These are phyloP conservation scores for Ceratobasidium sp. DNA, from an alignment of 1,284 basidiomycete species.

Conservation along the genomic window DNA sequence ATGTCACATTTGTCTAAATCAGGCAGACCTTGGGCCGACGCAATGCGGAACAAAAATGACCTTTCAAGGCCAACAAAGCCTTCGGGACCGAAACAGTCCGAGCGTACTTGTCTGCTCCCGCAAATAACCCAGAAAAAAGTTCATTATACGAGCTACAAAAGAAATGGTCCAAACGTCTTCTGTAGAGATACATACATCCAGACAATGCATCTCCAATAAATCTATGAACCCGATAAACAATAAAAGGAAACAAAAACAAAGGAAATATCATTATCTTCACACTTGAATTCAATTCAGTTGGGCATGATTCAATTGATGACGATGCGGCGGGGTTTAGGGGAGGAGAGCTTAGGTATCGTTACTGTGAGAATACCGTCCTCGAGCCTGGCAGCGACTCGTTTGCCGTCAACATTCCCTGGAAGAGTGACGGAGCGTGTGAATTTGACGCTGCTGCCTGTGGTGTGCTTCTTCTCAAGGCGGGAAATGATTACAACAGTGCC, in stretches of 20 bases:
- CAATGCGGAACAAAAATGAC: too few species aligned
- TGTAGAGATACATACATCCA: slow-evolving; percentile 33
- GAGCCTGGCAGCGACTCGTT: slow-evolving; percentile 39
- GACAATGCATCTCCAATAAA: slow-evolving; percentile 18
- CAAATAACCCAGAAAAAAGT: slow-evolving; percentile 14
- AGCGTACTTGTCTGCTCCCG: not conserved
- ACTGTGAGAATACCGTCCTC: slow-evolving; percentile 43
- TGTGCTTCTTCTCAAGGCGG: slow-evolving; percentile 38
- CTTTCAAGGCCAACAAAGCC: too few species aligned
- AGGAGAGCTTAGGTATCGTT: slow-evolving; percentile 41
- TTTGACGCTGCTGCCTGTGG: slow-evolving; percentile 11
- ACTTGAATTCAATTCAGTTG: slow-evolving; percentile 20
- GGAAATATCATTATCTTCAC: too few species aligned
- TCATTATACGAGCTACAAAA: slow-evolving; percentile 26
- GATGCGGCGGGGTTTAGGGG: slow-evolving; percentile 35
- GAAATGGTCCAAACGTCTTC: slow-evolving; percentile 14
- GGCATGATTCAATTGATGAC: slow-evolving; percentile 32
- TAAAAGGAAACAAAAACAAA: too few species aligned
- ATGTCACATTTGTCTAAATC: not conserved
- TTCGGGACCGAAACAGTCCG: not conserved
- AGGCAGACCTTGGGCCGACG: too few species aligned
- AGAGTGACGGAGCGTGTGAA: slow-evolving; percentile 42
- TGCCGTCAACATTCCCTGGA: slow-evolving; percentile 39
- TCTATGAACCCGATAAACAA: slow-evolving; percentile 13
- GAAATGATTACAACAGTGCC: slow-evolving; percentile 13